Base-by-base conservation (phyloP, 352 stramenopile species). In the Phytophthora vignae region DNA sequence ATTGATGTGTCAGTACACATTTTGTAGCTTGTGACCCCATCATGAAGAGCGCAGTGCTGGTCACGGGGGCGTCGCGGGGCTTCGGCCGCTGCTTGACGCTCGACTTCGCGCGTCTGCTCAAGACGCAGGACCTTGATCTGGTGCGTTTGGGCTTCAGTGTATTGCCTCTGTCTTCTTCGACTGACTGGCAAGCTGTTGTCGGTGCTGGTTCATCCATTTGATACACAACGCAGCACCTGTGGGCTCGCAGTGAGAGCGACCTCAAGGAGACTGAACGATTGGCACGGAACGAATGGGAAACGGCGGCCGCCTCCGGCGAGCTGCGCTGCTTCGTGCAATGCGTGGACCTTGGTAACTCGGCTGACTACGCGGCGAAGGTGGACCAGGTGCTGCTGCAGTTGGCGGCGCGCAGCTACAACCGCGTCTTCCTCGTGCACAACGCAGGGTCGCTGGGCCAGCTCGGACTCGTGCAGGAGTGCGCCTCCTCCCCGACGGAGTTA, bases 61-160 rank as follows among this genome's bases (percentile, higher is more conserved):
- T 97, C 22, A 97, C 91, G 0, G 91, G 91, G 25, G 90, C 90
- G n/a, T 95, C 85, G 60, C 78, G 87, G n/a, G 85, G 90, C 75
- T 96, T 95, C 69, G 91, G 91, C 9, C 84, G 87, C 40, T 90
- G 78, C 66, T 74, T 97, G 21, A 79, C 88, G 38, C 74, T 95
- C 15, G 85, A 92, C 62, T 94, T 95, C 63, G 79, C 76, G 57
- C 73, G 76, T 22, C 56, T 83, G 46, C 60, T 84, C n/a, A 50
- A 64, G 9, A 21, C 36, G 0, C 60, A 76, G n/a, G 59, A 79
- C 60, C 38, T 93, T 50, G 81, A 93, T 31, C 60, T 93, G 67
- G 87, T 94, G 64, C 66, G 66, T 66, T 14, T 11, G 1, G 2
- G 9, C 9, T 14, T 10, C 0, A 11, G 9, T 49, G 38, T n/a